Conservation (phyloP, 768 basidiomycete species). For the Russula virescens region DNA sequence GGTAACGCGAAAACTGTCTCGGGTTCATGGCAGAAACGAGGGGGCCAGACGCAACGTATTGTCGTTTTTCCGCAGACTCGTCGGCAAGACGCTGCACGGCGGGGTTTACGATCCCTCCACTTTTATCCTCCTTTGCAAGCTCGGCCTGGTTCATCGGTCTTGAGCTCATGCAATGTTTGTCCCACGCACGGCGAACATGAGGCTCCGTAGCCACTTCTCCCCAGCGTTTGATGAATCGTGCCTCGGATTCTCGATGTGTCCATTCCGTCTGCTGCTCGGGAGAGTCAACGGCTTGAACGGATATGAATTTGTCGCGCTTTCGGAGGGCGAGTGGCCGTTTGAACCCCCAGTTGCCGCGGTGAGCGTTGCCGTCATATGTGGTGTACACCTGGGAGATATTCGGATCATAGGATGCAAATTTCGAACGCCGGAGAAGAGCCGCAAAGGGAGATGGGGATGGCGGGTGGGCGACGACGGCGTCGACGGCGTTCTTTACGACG, state of each 20-base stretch:
- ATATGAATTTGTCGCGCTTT: constrained; percentile 57
- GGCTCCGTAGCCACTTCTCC: constrained; percentile 53
- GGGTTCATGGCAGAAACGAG: constrained; percentile 60
- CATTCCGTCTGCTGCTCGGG: constrained; percentile 74
- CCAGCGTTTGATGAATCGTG: constrained; percentile 60
- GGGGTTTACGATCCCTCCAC: constrained; percentile 1
- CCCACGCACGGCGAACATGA: constrained; percentile 35
- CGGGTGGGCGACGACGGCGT: constrained; percentile 21
- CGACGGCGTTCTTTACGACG: constrained; percentile 8
- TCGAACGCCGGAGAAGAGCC: constrained; percentile 71
- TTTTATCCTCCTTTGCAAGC: constrained; percentile 11
- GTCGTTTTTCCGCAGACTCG: not conserved
- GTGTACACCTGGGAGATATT: constrained; percentile 73
- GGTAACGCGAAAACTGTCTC: constrained; percentile 51
- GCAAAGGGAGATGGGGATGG: constrained; percentile 62
- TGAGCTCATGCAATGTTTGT: constrained; percentile 23
- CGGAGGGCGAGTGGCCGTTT: constrained; percentile 75
- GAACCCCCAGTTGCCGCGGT: constrained; percentile 79
- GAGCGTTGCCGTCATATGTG: constrained; percentile 58
- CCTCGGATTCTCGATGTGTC: constrained; percentile 59
- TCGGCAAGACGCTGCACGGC: constrained; percentile 3
- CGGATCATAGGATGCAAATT: constrained; percentile 77
- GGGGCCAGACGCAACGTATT: constrained; percentile 31
- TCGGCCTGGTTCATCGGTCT: constrained; percentile 8
- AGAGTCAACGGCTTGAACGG: constrained; percentile 63